phyloP scores from a whole-genome alignment of 2,329 filamentous ascomycete species.

The Sporothrix pseudoabietina region DNA sequence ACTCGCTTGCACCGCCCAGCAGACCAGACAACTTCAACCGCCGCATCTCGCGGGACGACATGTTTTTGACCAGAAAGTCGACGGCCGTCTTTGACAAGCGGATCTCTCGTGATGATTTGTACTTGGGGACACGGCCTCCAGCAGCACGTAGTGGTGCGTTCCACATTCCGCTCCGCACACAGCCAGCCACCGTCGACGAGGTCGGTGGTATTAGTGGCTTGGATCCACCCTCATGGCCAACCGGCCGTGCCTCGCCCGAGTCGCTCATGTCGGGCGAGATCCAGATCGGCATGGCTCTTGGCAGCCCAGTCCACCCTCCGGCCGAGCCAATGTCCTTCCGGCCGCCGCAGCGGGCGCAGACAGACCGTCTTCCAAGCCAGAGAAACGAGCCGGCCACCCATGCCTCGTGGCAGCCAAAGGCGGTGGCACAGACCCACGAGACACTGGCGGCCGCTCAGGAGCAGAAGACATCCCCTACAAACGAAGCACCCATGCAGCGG shows the following conservation, averaged over 20 bases:
- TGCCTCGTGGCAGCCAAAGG: constrained; percentile 5
- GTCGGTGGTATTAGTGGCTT: constrained; percentile 31
- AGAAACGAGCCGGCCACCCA: constrained; percentile 27
- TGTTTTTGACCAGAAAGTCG: constrained; percentile 38
- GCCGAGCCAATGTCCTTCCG: not conserved
- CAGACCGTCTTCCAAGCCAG: constrained; percentile 10
- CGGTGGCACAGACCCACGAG: not conserved
- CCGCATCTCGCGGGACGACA: constrained; percentile 49
- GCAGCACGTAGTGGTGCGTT: constrained; percentile 40
- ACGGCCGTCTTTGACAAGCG: constrained; percentile 33
- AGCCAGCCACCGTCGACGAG: constrained; percentile 49
- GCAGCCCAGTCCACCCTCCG: constrained; percentile 61
- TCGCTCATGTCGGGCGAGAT: constrained; percentile 49
- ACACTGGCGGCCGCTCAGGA: not conserved
- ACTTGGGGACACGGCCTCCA: constrained; percentile 36
- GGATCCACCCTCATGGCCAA: constrained; percentile 40
- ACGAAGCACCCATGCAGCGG: constrained; percentile 40
- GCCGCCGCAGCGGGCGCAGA: constrained; percentile 29
- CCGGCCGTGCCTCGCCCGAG: constrained; percentile 49
- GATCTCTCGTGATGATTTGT: constrained; percentile 49
- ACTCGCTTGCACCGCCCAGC: not conserved
- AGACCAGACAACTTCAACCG: constrained; percentile 19
- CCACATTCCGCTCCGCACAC: constrained; percentile 47
- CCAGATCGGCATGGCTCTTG: constrained; percentile 73
- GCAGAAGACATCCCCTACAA: not conserved